phyloP scores from a whole-genome alignment of 495 filamentous ascomycete genomes.

The Podospora pseudopauciseta region DNA sequence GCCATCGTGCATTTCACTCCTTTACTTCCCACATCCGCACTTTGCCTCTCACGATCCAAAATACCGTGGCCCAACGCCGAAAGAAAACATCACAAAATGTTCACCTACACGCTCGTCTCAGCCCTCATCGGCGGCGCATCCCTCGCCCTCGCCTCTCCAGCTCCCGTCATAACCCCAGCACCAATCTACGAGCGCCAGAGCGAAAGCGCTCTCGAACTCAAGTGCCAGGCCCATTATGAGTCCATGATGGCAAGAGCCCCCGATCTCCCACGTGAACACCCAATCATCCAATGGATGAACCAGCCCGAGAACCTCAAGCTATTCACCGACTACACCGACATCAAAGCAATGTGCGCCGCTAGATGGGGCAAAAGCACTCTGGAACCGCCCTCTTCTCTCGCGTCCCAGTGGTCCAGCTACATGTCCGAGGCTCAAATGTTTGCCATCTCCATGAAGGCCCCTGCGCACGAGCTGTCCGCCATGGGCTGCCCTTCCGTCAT shows the following conservation, averaged over 20 bases:
- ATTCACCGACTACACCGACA: neutral
- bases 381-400: neutral
- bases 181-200: neutral
- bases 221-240: neutral
- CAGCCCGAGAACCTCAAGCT: neutral
- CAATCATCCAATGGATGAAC: neutral
- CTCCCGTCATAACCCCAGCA: neutral
- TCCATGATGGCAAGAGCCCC: neutral
- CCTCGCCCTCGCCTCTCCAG: neutral
- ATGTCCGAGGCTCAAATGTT: neutral
- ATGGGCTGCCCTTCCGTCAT: neutral
- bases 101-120: slow-evolving; percentile 1
- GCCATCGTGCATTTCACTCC: too few species aligned
- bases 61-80: slow-evolving; percentile 1
- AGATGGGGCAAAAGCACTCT: neutral
- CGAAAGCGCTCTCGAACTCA: neutral
- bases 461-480: neutral
- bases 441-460: neutral
- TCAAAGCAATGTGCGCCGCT: neutral
- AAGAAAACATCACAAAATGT: neutral
- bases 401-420: neutral
- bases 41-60: too few species aligned
- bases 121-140: slow-evolving; percentile 3
- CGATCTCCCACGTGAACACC: too few species aligned
- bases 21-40: too few species aligned